Percentiles rank a stretch among this genome's conserved stretches.
phyloP scores from a whole-genome alignment of 2,329 filamentous ascomycete species.

The Phialophora chinensis region DNA sequence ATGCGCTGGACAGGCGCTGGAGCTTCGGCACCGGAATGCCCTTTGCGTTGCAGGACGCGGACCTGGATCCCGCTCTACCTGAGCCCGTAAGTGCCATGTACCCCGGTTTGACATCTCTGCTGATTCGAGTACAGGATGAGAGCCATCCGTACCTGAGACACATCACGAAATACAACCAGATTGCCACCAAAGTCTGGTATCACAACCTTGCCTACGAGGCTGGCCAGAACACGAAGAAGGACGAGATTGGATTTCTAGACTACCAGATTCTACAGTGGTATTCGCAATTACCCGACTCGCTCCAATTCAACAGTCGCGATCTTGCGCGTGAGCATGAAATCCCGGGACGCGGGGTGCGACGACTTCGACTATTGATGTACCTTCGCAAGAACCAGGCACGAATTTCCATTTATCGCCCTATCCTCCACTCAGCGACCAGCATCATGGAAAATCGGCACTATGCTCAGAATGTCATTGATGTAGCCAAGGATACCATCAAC shows the following conservation, averaged over 20 bases:
- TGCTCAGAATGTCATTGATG: slow-evolving; percentile 71
- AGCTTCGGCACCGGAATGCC: slow-evolving; percentile 88
- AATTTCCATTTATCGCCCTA: slow-evolving; percentile 84
- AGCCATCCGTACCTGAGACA: slow-evolving; percentile 74
- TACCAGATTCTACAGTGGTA: slow-evolving; percentile 89
- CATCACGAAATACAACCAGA: slow-evolving; percentile 83
- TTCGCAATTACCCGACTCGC: slow-evolving; percentile 68
- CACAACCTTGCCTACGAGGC: slow-evolving; percentile 74
- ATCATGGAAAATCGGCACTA: slow-evolving; percentile 77
- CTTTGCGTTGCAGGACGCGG: slow-evolving; percentile 81
- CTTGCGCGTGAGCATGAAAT: slow-evolving; percentile 58
- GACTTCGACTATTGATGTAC: slow-evolving; percentile 82
- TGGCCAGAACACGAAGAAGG: slow-evolving; percentile 69
- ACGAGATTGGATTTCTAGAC: slow-evolving; percentile 81
- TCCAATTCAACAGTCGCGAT: slow-evolving; percentile 61
- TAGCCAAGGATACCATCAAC: slow-evolving; percentile 69
- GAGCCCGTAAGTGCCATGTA: slow-evolving; percentile 66
- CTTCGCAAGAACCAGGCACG: slow-evolving; percentile 88
- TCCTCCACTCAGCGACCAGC: slow-evolving; percentile 81
- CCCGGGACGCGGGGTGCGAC: slow-evolving; percentile 64
- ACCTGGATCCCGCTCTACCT: slow-evolving; percentile 80
- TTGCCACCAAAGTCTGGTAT: slow-evolving; percentile 86
- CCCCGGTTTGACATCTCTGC: not conserved
- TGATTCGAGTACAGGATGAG: slow-evolving; percentile 46
- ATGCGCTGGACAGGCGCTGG: slow-evolving; percentile 84